phyloP scores from a whole-genome alignment of 2,329 filamentous ascomycete genomes.

The Rutstroemia sp. region DNA sequence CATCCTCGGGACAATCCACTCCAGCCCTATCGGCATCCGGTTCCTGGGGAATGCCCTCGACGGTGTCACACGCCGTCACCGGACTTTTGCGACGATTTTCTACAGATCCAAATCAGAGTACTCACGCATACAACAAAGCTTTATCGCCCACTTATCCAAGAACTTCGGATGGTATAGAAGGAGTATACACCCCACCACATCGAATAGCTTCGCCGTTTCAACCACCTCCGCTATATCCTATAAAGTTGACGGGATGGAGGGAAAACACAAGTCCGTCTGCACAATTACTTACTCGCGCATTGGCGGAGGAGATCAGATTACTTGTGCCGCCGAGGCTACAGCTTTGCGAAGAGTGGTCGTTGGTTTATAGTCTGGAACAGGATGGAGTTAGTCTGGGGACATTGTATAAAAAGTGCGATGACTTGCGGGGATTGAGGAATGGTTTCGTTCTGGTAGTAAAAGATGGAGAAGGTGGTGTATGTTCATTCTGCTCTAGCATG shows the following conservation, averaged over 20 bases:
- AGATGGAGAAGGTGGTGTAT: constrained; percentile 67
- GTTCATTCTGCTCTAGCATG: constrained; percentile 28
- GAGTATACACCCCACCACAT: constrained; percentile 26
- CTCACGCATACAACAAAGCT: constrained; percentile 10
- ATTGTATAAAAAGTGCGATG: constrained; percentile 71
- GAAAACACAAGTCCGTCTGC: constrained; percentile 50
- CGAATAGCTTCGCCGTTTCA: constrained; percentile 73
- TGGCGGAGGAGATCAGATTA: constrained; percentile 90
- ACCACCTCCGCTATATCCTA: constrained; percentile 78
- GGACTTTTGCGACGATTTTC: constrained; percentile 64
- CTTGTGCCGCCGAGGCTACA: constrained; percentile 82
- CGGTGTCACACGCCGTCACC: constrained; percentile 46
- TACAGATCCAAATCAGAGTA: constrained; percentile 33
- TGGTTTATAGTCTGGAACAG: constrained; percentile 86
- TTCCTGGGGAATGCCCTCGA: constrained; percentile 34
- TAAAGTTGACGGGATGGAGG: constrained; percentile 62
- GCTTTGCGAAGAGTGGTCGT: constrained; percentile 76
- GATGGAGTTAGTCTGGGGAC: constrained; percentile 84
- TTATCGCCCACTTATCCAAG: neutral
- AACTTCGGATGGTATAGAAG: constrained; percentile 16
- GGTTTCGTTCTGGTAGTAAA: constrained; percentile 86
- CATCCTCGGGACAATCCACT: constrained; percentile 18
- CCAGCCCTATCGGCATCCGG: constrained; percentile 36
- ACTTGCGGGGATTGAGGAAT: constrained; percentile 60
- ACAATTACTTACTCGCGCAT: constrained; percentile 59